Percentiles rank a stretch among this genome's conserved stretches.
Conservation (phyloP, 2,329 filamentous ascomycete species). For the Trichoderma breve region DNA sequence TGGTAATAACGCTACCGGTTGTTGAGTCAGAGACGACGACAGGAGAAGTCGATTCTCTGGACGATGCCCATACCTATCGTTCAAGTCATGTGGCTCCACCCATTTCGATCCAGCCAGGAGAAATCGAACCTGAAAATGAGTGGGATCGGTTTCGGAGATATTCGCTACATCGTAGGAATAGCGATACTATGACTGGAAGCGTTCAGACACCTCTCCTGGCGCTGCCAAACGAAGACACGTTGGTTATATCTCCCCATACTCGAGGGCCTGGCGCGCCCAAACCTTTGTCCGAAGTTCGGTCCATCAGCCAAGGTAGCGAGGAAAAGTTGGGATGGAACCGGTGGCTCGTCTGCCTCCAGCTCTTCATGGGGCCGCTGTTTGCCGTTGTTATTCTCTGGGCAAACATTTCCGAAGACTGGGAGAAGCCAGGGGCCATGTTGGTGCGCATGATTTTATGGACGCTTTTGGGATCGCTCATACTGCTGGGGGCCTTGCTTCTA, state of each 20-base stretch:
- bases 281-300: slow-evolving; percentile 35
- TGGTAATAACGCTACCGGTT: slow-evolving; percentile 88
- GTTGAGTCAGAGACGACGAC: slow-evolving; percentile 69
- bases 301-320: slow-evolving; percentile 34
- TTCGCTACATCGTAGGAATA: slow-evolving; percentile 35
- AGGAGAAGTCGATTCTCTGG: slow-evolving; percentile 36
- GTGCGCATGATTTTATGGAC: slow-evolving; percentile 60
- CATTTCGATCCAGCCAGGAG: slow-evolving; percentile 35
- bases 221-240: slow-evolving; percentile 26
- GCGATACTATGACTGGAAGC: slow-evolving; percentile 20
- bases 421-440: slow-evolving; percentile 51
- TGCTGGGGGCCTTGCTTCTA: slow-evolving; percentile 64
- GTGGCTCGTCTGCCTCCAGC: slow-evolving; percentile 83
- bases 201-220: slow-evolving; percentile 23
- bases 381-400: slow-evolving; percentile 74
- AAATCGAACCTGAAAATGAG: slow-evolving; percentile 48
- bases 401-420: slow-evolving; percentile 59
- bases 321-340: slow-evolving; percentile 72
- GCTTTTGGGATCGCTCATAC: slow-evolving; percentile 65
- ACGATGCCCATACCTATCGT: slow-evolving; percentile 30
- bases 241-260: slow-evolving; percentile 16
- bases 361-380: slow-evolving; percentile 85
- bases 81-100: slow-evolving; percentile 33
- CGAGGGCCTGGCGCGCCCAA: slow-evolving; percentile 25
- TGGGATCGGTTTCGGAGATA: slow-evolving; percentile 59